Percentiles rank a stretch among this genome's conserved stretches.
Conservation (phyloP, 345 rosid genomes). For the Erysimum cheiranthoides region DNA sequence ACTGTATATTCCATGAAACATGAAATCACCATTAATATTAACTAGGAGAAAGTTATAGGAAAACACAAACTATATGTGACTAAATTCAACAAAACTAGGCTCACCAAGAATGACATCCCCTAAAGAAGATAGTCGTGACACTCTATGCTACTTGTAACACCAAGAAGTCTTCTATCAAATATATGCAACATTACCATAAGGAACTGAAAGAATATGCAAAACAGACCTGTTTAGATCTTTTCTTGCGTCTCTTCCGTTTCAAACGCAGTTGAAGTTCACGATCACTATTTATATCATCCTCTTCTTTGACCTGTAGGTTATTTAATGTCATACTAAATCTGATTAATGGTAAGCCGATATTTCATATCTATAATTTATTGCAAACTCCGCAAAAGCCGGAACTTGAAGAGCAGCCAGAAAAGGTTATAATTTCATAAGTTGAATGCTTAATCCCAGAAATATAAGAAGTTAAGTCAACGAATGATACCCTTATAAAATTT, state of each 20-base stretch:
- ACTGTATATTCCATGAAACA: conserved; percentile 3
- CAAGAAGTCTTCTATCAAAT: conserved; percentile 13
- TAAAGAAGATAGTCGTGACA: conserved; percentile 7
- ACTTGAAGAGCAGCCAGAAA: conserved; percentile 32
- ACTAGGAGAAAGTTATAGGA: conserved; percentile 11
- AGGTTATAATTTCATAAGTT: conserved; percentile 33
- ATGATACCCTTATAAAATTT: conserved; percentile 66
- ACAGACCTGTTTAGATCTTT: conserved; percentile 68
- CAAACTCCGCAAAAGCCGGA: conserved; percentile 32
- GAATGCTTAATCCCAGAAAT: conserved; percentile 17
- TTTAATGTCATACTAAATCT: conserved; percentile 38
- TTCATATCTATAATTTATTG: conserved; percentile 15
- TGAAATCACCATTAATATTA: conserved; percentile 14
- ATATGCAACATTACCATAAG: conserved; percentile 25
- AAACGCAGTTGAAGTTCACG: conserved; percentile 78
- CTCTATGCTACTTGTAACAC: conserved; percentile 12
- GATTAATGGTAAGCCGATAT: conserved; percentile 15
- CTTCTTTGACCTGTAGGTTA: conserved; percentile 87
- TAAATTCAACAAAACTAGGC: conserved; percentile 14
- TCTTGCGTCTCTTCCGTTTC: conserved; percentile 68
- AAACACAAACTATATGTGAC: conserved; percentile 3
- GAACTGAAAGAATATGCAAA: conserved; percentile 26
- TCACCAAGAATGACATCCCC: conserved; percentile 10
- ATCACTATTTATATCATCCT: conserved; percentile 84
- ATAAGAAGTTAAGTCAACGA: neutral